Base-by-base conservation (phyloP, 106 monocot species). In the Platanthera zijinensis region DNA sequence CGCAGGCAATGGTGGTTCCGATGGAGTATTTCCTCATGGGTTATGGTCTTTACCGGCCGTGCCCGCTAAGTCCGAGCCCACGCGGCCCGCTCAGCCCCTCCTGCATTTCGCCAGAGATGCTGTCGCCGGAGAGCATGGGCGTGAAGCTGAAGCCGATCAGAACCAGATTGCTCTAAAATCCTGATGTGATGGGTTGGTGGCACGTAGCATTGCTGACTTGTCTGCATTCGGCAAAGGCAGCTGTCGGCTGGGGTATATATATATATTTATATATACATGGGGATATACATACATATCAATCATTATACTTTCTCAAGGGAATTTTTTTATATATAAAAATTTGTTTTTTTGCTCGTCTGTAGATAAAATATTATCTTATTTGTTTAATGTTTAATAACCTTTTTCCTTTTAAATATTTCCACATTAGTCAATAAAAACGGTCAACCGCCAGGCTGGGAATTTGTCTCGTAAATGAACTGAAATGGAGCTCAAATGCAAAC, bases 71-170 rank as follows among this genome's bases (percentile, higher is more conserved):
- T 12, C 46, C 67, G 6, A 89, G 92, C 77, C 92, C 92, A 0
- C 73, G 87, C 12, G 86, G 89, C 57, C 89, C 92, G 0, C 89
- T 93, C 50, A 89, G 89, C 71, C 87, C 92, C 7, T 86, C 84
- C 0, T 87, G 84, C 83, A 88, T 90, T 74, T 84, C 80, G n/a
- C 89, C 89, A 0, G 87, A 92, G 75, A 73, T 87, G 48, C 75
- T 92, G 45, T 92, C 92, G 1, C 92, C 89, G 0, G 89, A 89
- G 74, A 89, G 92, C 83, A 89, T 93, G 92, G 92, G 89, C 4
- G 2, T 93, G 48, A 93, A 89, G 71, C 72, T 93, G 28, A 93
- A 90, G 77, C 92, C 89, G 3, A 92, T 92, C 73, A 87, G 83
- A 74, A 93, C 92, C 9, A 83, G 86, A 75, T 76, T 78, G 7